phyloP scores from a whole-genome alignment of 805 yeast genomes.

The Cyberlindnera amylophila region DNA sequence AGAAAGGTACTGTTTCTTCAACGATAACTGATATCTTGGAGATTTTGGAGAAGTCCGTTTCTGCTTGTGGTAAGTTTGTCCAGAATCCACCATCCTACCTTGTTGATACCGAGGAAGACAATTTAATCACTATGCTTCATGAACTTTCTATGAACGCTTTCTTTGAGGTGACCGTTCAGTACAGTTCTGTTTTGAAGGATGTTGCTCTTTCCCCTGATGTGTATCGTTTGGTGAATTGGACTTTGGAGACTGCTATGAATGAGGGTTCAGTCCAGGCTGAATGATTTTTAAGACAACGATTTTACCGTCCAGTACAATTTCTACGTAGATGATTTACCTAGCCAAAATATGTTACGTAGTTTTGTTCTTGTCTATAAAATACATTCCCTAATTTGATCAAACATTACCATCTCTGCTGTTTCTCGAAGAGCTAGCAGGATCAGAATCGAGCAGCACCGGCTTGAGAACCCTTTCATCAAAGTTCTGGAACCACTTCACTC shows the following conservation, averaged over 20 bases:
- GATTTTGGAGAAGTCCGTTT: conserved; percentile 55
- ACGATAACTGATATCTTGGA: conserved; percentile 58
- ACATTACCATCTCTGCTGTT: conserved; percentile 15
- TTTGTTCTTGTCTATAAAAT: too few species aligned
- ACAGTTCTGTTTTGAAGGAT: conserved; percentile 61
- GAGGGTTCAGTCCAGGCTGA: conserved; percentile 29
- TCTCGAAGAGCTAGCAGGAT: conserved; percentile 19
- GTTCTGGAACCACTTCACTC: conserved; percentile 86
- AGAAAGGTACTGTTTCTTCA: conserved; percentile 47
- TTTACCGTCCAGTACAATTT: too few species aligned
- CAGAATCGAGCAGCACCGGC: conserved; percentile 76
- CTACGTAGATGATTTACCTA: too few species aligned
- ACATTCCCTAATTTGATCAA: too few species aligned
- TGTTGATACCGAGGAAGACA: conserved; percentile 29
- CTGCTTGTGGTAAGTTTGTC: conserved; percentile 46
- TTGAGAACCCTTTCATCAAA: conserved; percentile 92
- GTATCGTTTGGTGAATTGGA: conserved; percentile 67
- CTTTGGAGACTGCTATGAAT: conserved; percentile 59
- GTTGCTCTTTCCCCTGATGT: conserved; percentile 60
- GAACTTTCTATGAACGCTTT: conserved; percentile 63
- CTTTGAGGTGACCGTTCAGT: conserved; percentile 59
- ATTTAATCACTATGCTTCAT: conserved; percentile 52
- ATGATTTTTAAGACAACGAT: too few species aligned
- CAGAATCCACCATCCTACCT: conserved; percentile 30
- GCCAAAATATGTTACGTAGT: too few species aligned